Evolutionary conservation across 768 basidiomycete genomes (phyloP).

Genomic region (Holtermanniella nyarrowii): DNA sequence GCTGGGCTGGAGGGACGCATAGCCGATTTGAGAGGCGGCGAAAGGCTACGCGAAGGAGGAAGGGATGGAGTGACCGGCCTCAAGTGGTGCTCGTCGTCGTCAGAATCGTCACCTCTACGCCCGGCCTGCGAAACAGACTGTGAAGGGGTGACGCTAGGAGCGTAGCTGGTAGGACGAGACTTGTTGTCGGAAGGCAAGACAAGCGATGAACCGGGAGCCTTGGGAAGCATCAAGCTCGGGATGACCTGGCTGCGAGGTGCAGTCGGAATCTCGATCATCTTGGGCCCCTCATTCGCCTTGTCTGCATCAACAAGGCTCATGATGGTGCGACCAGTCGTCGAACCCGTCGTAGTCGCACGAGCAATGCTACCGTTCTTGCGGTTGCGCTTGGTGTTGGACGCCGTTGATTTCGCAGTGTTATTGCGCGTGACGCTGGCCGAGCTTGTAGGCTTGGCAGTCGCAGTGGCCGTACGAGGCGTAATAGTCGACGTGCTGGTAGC

Average conservation of each 20-base stretch:
- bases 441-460: conserved; percentile 9
- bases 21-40: conserved; percentile 37
- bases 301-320: conserved; percentile 27
- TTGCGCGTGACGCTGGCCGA: conserved; percentile 9
- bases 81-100: neutral
- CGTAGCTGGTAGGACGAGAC: neutral
- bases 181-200: conserved; percentile 13
- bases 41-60: conserved; percentile 27
- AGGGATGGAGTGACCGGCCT: conserved; percentile 26
- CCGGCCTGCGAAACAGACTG: conserved; percentile 16
- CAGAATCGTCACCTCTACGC: neutral
- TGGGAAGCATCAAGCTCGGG: conserved; percentile 31
- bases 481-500: conserved; percentile 31
- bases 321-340: conserved; percentile 23
- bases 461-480: conserved; percentile 14
- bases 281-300: conserved; percentile 5
- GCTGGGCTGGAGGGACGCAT: conserved; percentile 30
- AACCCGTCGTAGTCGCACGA: conserved; percentile 5
- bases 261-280: conserved; percentile 39
- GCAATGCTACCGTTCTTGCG: conserved; percentile 20
- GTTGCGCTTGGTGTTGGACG: conserved; percentile 16
- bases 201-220: conserved; percentile 31
- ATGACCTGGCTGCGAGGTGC: conserved; percentile 36
- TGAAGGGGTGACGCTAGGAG: conserved; percentile 6
- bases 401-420: conserved; percentile 23